Percentiles rank a stretch among this genome's conserved stretches.
These are phyloP conservation scores for Penicillium steckii DNA, from an alignment of 495 filamentous ascomycete species.

Conservation along the genomic window DNA sequence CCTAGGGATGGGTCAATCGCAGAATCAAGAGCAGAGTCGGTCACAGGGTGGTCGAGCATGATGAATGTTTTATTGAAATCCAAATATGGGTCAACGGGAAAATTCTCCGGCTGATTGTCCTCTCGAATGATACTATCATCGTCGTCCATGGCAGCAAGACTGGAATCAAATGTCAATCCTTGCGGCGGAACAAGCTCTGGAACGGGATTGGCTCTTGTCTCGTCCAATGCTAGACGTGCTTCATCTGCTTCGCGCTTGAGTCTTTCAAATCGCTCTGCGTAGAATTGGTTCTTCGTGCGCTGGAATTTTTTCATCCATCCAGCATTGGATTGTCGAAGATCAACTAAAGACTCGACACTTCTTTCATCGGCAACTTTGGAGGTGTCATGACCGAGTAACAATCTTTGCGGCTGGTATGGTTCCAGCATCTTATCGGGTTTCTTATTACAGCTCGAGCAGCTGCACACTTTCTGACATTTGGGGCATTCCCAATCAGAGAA, in stretches of 20 bases:
- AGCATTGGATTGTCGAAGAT: slow-evolving; percentile 80
- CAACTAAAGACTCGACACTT: slow-evolving; percentile 81
- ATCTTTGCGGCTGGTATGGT: slow-evolving; percentile 81
- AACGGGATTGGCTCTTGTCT: neutral
- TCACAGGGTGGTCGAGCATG: neutral
- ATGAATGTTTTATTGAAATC: neutral
- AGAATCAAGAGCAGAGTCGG: no score
- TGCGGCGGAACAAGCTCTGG: no score
- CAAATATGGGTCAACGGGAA: slow-evolving; percentile 54
- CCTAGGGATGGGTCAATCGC: no score
- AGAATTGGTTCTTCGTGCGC: slow-evolving; percentile 33
- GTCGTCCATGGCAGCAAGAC: neutral
- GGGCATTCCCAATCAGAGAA: slow-evolving; percentile 82
- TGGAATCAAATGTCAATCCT: neutral
- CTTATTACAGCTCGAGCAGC: slow-evolving; percentile 70
- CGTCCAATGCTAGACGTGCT: slow-evolving; percentile 8
- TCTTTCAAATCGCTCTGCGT: slow-evolving; percentile 43
- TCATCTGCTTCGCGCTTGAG: slow-evolving; percentile 50
- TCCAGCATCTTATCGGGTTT: slow-evolving; percentile 50
- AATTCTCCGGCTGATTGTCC: slow-evolving; percentile 10
- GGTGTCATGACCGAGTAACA: slow-evolving; percentile 85
- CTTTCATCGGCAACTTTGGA: slow-evolving; percentile 82
- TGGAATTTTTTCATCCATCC: slow-evolving; percentile 65
- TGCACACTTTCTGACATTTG: slow-evolving; percentile 79
- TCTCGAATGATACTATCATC: neutral